Evolutionary conservation across 176 grass and related monocot species (phyloP), one percentile per base, ranked within the genome.

Genomic region (Oryza meridionalis): DNA sequence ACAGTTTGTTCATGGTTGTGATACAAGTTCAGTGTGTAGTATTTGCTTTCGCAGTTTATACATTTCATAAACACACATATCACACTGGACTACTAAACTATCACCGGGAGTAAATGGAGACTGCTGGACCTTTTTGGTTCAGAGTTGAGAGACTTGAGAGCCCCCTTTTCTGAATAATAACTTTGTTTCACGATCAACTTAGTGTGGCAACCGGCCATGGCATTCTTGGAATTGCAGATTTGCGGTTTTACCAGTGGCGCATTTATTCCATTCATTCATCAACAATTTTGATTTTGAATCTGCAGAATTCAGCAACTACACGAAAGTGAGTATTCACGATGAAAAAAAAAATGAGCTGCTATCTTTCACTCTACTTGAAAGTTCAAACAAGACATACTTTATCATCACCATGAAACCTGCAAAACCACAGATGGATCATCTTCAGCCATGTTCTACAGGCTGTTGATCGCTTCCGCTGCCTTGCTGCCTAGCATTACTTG

Each of bases 401-500:
- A 67, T 67, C 65, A 35, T 67, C 65, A 31, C 29, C 2, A 67
- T 16, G 29, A 72, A 73, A 86, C 84, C 84, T 86, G n/a, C 66
- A 80, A 29, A 69, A 66, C 73, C 55, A 74, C 40, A 73, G 12
- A 43, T 77, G 53, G 15, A 35, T 16, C 14, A 1, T 35, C 6
- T 35, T 67, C 13, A 67, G 65, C 13, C 29, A 33, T 67, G 65
- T 67, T 33, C 27, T 35, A 16, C 5, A 33, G 65, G 29, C 15
- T 35, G 27, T 67, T 67, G 65, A 35, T 35, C 14, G 6, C 29
- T 32, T 16, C 65, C 13, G 10, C 10, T 69, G 51, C 53, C 84
- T 76, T 88, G 91, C 51, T 88, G 88, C 53, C 73, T 77, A 13
- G 35, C 73, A 55, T 26, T 62, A 24, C 14, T 62, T 62, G 58